Evolutionary conservation across 495 filamentous ascomycete species (phyloP).

Genomic region (Xylaria intraflava): DNA sequence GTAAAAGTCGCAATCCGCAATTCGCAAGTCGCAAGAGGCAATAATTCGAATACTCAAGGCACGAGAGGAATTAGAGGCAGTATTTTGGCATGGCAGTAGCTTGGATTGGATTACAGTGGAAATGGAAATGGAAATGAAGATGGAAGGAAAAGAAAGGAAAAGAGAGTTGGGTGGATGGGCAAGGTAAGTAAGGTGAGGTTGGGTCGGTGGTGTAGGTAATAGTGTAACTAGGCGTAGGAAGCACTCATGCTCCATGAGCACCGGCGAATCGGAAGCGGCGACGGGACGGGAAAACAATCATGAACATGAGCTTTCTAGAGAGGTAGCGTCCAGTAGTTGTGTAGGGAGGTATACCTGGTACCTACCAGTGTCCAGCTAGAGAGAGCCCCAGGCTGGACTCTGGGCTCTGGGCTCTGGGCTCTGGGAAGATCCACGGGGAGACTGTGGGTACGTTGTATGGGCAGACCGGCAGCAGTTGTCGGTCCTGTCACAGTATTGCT

Average conservation of each 20-base stretch:
- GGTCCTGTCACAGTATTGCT: too few species aligned
- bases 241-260: constrained; percentile 15
- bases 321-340: not conserved
- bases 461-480: too few species aligned
- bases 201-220: constrained; percentile 13
- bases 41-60: constrained; percentile 6
- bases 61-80: not conserved
- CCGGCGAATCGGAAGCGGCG: constrained; percentile 27
- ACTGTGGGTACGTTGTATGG: too few species aligned
- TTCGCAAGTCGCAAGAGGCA: constrained; percentile 8
- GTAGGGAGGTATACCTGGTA: not conserved
- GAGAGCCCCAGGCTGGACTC: too few species aligned
- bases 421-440: too few species aligned
- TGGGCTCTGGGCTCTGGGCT: too few species aligned
- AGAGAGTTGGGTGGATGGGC: constrained; percentile 15
- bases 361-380: too few species aligned
- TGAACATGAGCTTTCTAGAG: constrained; percentile 15
- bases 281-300: constrained; percentile 29
- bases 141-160: constrained; percentile 11
- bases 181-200: constrained; percentile 25
- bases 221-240: constrained; percentile 3
- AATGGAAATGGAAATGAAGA: constrained; percentile 1
- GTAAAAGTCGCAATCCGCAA: constrained; percentile 5
- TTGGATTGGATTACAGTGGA: not conserved
- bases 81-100: not conserved